Percentiles rank a stretch among this genome's conserved stretches.
Evolutionary conservation across 2,329 filamentous ascomycete species (phyloP).

Genomic region (Escovopsis sp.): DNA sequence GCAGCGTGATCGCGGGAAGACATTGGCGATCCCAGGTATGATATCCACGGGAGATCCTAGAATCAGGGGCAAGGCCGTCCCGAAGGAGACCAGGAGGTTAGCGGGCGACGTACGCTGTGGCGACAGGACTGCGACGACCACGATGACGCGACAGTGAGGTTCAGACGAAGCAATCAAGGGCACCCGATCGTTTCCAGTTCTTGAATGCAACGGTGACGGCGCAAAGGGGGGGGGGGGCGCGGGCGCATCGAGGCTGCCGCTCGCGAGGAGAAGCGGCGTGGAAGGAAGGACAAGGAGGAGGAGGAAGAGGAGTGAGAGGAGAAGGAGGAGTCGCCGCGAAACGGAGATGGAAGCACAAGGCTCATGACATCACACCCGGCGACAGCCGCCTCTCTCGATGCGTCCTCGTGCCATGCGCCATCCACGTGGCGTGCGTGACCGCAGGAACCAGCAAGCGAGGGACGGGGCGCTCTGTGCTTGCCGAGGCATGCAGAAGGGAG

Average conservation of each 20-base stretch:
- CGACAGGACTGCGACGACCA: neutral
- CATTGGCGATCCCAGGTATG: slow-evolving; percentile 26
- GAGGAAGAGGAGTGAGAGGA: slow-evolving; percentile 24
- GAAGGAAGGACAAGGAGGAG: slow-evolving; percentile 57
- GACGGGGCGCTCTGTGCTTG: neutral
- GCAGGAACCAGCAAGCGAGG: slow-evolving; percentile 3
- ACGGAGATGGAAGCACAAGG: slow-evolving; percentile 18
- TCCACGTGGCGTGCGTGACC: slow-evolving; percentile 1
- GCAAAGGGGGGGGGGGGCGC: slow-evolving; percentile 35
- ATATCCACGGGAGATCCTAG: slow-evolving; percentile 34
- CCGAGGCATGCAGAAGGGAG: too few relatives aligned
- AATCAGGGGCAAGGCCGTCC: slow-evolving; percentile 4
- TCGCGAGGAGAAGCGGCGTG: slow-evolving; percentile 75
- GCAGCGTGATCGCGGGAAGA: slow-evolving; percentile 23
- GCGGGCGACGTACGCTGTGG: neutral
- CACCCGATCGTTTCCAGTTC: too few relatives aligned
- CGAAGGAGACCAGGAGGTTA: slow-evolving; percentile 10
- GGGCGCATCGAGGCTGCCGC: neutral
- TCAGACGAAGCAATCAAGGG: too few relatives aligned
- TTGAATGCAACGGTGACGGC: too few relatives aligned
- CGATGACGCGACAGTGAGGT: too few relatives aligned
- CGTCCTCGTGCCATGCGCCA: neutral
- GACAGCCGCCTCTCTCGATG: too few relatives aligned
- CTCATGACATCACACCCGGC: too few relatives aligned
- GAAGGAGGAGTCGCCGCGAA: slow-evolving; percentile 66